Evolutionary conservation across 2,329 filamentous ascomycete species (phyloP), one percentile per base, ranked within the genome.

Genomic region (Arthrobotrys musiformis): DNA sequence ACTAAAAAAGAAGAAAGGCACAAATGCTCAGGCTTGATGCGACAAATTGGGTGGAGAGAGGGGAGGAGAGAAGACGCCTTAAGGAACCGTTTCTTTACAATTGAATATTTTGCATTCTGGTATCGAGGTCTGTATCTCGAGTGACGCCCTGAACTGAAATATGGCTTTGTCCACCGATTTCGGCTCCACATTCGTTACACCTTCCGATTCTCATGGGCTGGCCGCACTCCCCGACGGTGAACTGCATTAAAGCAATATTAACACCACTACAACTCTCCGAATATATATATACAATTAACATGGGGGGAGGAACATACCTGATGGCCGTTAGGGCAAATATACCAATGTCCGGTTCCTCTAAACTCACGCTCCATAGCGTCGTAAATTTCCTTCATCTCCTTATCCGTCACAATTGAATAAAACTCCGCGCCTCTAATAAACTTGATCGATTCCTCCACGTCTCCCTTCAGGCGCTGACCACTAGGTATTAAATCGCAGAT

Each of bases 321-420:
- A 80, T 90, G 87, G 1, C 86, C 85, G 68, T 89, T 88, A n/a
- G 78, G 82, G 75, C 88, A 90, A 0, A 82, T 84, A 80, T 90
- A 90, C 89, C 88, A 90, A 78, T 90, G 88, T 0, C 89, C 89
- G 0, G 86, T 88, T 0, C 86, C 86, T 0, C 60, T 68, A 40
- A 88, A 86, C 76, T 87, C 85, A 0, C 61, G 63, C 0, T 85
- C 81, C 87, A 90, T 89, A 1, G 88, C 87, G 0, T 79, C 69
- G 62, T 86, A 84, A 1, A 89, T 84, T 0, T 83, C 85, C 35
- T 84, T 83, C 80, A 87, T 85, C 82, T 90, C 88, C 4, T 85
- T 84, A 13, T 83, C 84, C 0, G 85, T 86, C 8, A 89, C 85
- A 0, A 83, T 70, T 1, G 82, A 81, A 81, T 88, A 87, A 77